Base-by-base conservation (phyloP, 2,329 filamentous ascomycete genomes). In the Xylaria sp. region DNA sequence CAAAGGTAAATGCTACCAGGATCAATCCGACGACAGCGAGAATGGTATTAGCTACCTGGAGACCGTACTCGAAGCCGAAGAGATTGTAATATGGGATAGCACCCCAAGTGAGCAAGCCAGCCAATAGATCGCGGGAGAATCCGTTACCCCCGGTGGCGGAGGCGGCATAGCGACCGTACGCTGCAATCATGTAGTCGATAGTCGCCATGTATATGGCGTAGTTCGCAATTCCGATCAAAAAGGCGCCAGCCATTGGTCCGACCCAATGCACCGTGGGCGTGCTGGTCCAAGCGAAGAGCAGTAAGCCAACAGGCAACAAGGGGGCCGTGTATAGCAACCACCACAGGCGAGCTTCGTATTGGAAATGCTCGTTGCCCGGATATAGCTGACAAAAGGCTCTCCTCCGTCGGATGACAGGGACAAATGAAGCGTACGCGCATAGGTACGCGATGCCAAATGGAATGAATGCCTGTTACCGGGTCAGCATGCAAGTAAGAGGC, bases 141-240 rank as follows among this genome's bases (percentile, higher is more conserved):
- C 84, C 86, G 61, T 88, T 88, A 17, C 85, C 85, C 40, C 85
- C 86, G 0, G 84, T 87, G 1, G 86, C 86, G 0, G 83, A 87
- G 8, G 85, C 84, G 1, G 85, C 82, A 68, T 85, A 88, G 0
- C 81, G 80, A 0, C 85, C 86, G 63, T 89, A 89, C 2, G 85
- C 84, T 49, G 81, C 85, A 52, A 87, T 83, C 79, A 86, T 85
- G 67, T 87, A 87, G 64, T 87, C 84, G 60, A 88, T 86, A 2
- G 83, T 86, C 7, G 84, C 81, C 78, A 86, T 85, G 69, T 88
- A 87, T 46, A 86, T 86, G 16, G 74, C 71, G 54, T 78, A 81
- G 63, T 88, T 88, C 38, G 85, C 85, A 44, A 88, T 80, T 21
- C 84, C 85, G 37, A 88, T 81, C 34, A 86, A 72, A 5, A 76